Evolutionary conservation across 805 yeast genomes (phyloP).

Genomic region (Starmera dryadoides): DNA sequence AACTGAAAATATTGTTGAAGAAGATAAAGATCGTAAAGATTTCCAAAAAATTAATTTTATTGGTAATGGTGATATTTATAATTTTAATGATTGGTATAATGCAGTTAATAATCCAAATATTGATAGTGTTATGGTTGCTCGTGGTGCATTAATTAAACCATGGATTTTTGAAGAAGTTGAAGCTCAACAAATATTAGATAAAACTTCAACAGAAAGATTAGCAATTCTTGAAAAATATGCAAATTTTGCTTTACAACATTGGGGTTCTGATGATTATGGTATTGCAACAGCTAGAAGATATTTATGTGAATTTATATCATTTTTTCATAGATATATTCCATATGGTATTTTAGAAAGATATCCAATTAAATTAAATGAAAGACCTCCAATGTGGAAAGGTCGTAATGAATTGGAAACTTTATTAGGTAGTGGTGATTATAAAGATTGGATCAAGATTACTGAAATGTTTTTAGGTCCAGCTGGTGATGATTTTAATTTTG

Average conservation of each 20-base stretch:
- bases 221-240: slow-evolving; percentile 67
- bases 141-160: slow-evolving; percentile 97
- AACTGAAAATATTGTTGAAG: slow-evolving; percentile 45
- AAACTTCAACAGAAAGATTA: slow-evolving; percentile 82
- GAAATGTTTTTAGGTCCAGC: slow-evolving; percentile 94
- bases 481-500: slow-evolving; percentile 64
- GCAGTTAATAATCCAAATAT: slow-evolving; percentile 60
- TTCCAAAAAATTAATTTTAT: slow-evolving; percentile 67
- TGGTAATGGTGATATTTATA: slow-evolving; percentile 92
- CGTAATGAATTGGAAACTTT: slow-evolving; percentile 89
- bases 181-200: slow-evolving; percentile 82
- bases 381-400: slow-evolving; percentile 92
- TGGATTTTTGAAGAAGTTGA: slow-evolving; percentile 98
- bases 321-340: slow-evolving; percentile 92
- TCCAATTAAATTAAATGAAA: slow-evolving; percentile 85
- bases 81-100: slow-evolving; percentile 81
- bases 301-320: slow-evolving; percentile 89
- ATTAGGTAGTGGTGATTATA: slow-evolving; percentile 75
- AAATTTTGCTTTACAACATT: slow-evolving; percentile 81
- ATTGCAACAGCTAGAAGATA: slow-evolving; percentile 81
- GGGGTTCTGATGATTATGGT: slow-evolving; percentile 98
- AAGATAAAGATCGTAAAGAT: slow-evolving; percentile 52
- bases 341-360: slow-evolving; percentile 83
- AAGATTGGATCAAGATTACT: slow-evolving; percentile 92
- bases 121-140: slow-evolving; percentile 94